Conservation (phyloP, 1,284 basidiomycete genomes). For the Ceratobasidium sp. region DNA sequence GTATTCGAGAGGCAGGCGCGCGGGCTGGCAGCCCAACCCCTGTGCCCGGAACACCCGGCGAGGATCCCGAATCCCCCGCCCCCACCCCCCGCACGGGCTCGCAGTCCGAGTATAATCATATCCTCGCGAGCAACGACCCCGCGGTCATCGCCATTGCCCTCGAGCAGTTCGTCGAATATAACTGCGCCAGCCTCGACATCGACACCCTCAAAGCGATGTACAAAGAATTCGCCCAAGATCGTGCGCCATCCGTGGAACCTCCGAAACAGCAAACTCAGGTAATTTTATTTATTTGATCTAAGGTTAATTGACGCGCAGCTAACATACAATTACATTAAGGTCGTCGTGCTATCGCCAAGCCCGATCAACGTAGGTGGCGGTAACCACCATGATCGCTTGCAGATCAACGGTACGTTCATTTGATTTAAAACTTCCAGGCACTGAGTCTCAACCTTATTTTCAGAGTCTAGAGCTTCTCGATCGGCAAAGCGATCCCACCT, state of each 20-base stretch:
- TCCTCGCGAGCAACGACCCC: conserved; percentile 3
- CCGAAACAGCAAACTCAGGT: conserved; percentile 13
- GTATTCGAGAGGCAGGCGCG: not conserved
- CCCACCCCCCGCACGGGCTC: too few species aligned
- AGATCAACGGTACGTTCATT: not conserved
- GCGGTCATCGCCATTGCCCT: not conserved
- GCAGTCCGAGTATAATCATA: conserved; percentile 1
- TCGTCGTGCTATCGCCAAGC: not conserved
- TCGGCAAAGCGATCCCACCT: not conserved
- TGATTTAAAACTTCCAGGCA: not conserved
- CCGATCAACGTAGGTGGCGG: not conserved
- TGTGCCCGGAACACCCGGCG: not conserved
- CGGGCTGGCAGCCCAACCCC: not conserved
- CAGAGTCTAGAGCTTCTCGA: not conserved
- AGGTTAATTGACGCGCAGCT: not conserved
- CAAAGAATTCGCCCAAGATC: not conserved
- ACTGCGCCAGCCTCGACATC: not conserved
- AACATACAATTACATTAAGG: not conserved
- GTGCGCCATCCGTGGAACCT: not conserved
- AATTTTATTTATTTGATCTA: not conserved
- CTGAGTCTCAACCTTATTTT: not conserved
- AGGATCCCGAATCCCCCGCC: not conserved
- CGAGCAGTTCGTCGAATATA: not conserved
- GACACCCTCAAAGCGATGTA: not conserved
- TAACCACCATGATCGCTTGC: not conserved